A percentile compares a stretch with the other conserved stretches of the same genome.
Evolutionary conservation across 1,284 basidiomycete species (phyloP).

Genomic region (Austroboletus novae-zelandiae): DNA sequence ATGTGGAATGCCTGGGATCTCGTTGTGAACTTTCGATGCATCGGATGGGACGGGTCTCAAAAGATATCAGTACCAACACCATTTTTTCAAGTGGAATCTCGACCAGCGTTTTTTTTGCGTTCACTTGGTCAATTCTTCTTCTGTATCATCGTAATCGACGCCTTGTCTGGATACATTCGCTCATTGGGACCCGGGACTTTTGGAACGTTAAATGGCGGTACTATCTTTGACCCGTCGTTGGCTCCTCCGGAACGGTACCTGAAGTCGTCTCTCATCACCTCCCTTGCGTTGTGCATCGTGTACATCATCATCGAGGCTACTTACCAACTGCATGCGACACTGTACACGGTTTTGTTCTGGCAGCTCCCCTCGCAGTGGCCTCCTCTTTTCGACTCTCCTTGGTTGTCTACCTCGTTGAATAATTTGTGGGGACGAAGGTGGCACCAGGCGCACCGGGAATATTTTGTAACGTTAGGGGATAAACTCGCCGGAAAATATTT

Average conservation of each 20-base stretch:
- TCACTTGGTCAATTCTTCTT: no score
- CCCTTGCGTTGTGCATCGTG: conserved; percentile 40
- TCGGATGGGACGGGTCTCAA: no score
- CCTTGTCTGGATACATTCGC: neutral
- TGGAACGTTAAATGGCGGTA: conserved; percentile 31
- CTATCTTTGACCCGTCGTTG: conserved; percentile 50
- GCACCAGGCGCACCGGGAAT: conserved; percentile 44
- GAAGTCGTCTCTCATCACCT: conserved; percentile 41
- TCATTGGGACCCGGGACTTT: conserved; percentile 25
- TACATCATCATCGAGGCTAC: conserved; percentile 42
- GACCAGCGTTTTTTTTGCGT: no score
- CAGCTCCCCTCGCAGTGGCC: conserved; percentile 41
- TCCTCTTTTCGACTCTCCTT: conserved; percentile 41
- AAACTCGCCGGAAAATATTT: conserved; percentile 32
- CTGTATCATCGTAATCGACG: neutral
- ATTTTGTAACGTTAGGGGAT: conserved; percentile 37
- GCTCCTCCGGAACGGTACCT: conserved; percentile 41
- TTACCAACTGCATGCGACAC: conserved; percentile 46
- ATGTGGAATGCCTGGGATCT: no score
- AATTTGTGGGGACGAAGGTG: conserved; percentile 46
- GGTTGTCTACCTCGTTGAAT: conserved; percentile 37
- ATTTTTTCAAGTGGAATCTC: no score
- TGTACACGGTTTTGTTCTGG: conserved; percentile 39
- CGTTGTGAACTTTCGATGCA: no score
- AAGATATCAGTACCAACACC: no score